A percentile compares a stretch with the other conserved stretches of the same genome.
Evolutionary conservation across 2,329 filamentous ascomycete genomes (phyloP).

Genomic region (Pseudocercospora vitis): DNA sequence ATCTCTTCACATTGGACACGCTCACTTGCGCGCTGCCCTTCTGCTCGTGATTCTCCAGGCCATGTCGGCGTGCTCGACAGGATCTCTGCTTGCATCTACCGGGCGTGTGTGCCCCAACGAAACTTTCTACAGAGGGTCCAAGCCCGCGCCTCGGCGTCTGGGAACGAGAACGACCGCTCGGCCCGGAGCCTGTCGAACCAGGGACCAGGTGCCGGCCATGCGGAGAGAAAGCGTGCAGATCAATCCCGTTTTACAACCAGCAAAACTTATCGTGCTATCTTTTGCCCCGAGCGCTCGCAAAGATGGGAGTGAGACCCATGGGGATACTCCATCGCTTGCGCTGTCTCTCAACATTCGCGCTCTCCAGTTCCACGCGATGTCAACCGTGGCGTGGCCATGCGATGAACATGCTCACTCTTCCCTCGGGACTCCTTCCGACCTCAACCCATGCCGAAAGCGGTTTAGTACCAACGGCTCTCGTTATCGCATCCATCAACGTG

Average conservation of each 20-base stretch:
- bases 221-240: no score
- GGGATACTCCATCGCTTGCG: no score
- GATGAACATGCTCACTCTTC: no score
- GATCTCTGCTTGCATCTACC: neutral
- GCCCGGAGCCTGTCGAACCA: no score
- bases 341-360: no score
- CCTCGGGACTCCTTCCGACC: neutral
- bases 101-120: neutral
- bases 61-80: neutral
- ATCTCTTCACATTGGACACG: neutral
- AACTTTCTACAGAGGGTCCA: slow-evolving; percentile 1
- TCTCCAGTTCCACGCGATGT: no score
- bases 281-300: no score
- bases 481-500: neutral
- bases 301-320: no score
- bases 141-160: neutral
- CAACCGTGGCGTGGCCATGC: no score
- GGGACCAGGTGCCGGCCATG: no score
- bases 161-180: slow-evolving; percentile 1
- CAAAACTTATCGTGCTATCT: no score
- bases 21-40: neutral
- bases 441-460: neutral
- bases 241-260: neutral
- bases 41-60: neutral
- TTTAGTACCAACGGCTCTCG: neutral